phyloP scores from a whole-genome alignment of 2,329 filamentous ascomycete genomes.

The Ploettnerulaceae sp. region DNA sequence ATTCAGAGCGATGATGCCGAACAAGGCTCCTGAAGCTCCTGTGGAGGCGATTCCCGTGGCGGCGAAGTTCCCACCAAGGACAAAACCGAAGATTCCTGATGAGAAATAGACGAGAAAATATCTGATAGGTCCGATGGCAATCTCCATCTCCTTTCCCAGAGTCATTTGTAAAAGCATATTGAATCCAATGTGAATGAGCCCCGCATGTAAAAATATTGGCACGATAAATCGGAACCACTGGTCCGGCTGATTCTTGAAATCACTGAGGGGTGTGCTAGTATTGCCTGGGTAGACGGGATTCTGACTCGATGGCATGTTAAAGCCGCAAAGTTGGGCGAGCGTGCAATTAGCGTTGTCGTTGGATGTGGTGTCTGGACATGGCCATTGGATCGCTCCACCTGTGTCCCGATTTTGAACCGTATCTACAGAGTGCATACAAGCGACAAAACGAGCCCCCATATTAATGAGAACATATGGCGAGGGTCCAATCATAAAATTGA shows the following conservation, averaged over 20 bases:
- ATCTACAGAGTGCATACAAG: constrained; percentile 86
- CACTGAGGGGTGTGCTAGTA: constrained; percentile 30
- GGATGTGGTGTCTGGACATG: constrained; percentile 76
- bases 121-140: constrained; percentile 78
- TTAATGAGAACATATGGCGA: constrained; percentile 88
- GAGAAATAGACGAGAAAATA: constrained; percentile 88
- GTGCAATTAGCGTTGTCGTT: constrained; percentile 57
- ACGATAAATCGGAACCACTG: constrained; percentile 97
- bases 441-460: constrained; percentile 88
- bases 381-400: constrained; percentile 51
- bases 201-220: constrained; percentile 93
- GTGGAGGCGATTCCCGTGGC: constrained; percentile 75
- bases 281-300: constrained; percentile 41
- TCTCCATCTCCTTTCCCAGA: constrained; percentile 87
- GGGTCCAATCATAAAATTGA: constrained; percentile 97
- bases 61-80: constrained; percentile 91
- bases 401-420: constrained; percentile 52
- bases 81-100: constrained; percentile 91
- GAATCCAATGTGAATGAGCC: constrained; percentile 91
- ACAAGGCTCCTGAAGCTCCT: constrained; percentile 84
- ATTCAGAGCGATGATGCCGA: constrained; percentile 84
- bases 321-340: constrained; percentile 78
- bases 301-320: constrained; percentile 45
- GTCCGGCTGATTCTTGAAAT: constrained; percentile 54
- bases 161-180: constrained; percentile 90